Evolutionary conservation across 768 basidiomycete genomes (phyloP).

Genomic region (Agaricus subrufescens): DNA sequence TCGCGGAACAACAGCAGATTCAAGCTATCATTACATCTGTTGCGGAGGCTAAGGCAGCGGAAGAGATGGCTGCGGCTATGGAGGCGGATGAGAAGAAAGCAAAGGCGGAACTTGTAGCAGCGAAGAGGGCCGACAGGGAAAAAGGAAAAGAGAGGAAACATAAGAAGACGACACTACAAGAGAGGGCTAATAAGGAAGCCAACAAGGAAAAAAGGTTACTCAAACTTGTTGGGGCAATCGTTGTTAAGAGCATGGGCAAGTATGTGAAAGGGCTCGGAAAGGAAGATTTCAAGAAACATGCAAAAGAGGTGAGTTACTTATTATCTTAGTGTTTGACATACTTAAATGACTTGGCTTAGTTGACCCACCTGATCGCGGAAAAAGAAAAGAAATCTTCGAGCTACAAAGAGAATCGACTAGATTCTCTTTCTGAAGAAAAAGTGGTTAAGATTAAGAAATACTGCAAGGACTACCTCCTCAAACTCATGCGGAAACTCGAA

Average conservation of each 20-base stretch:
- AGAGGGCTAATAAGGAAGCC: constrained; percentile 72
- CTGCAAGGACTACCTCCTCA: constrained; percentile 84
- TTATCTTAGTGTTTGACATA: not conserved
- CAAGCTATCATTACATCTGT: constrained; percentile 34
- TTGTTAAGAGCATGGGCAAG: constrained; percentile 92
- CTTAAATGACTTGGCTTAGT: constrained; percentile 34
- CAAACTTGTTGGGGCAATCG: constrained; percentile 83
- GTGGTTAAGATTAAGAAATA: constrained; percentile 87
- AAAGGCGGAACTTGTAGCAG: constrained; percentile 14
- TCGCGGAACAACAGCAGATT: constrained; percentile 13
- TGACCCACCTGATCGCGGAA: constrained; percentile 82
- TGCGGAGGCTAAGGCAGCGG: constrained; percentile 25
- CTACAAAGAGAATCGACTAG: constrained; percentile 71
- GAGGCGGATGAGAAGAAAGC: constrained; percentile 23
- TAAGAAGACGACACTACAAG: constrained; percentile 38
- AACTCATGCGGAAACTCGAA: constrained; percentile 66
- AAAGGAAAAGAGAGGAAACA: constrained; percentile 24
- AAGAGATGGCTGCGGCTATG: constrained; percentile 22
- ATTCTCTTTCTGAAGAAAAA: constrained; percentile 83
- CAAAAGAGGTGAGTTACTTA: constrained; percentile 71
- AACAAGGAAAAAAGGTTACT: constrained; percentile 79
- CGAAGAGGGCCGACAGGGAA: constrained; percentile 26
- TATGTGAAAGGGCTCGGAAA: constrained; percentile 69
- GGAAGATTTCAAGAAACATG: constrained; percentile 90
- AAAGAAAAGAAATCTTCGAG: constrained; percentile 92